phyloP scores from a whole-genome alignment of 2,329 filamentous ascomycete species.

The Lasiodiplodia theobromae region DNA sequence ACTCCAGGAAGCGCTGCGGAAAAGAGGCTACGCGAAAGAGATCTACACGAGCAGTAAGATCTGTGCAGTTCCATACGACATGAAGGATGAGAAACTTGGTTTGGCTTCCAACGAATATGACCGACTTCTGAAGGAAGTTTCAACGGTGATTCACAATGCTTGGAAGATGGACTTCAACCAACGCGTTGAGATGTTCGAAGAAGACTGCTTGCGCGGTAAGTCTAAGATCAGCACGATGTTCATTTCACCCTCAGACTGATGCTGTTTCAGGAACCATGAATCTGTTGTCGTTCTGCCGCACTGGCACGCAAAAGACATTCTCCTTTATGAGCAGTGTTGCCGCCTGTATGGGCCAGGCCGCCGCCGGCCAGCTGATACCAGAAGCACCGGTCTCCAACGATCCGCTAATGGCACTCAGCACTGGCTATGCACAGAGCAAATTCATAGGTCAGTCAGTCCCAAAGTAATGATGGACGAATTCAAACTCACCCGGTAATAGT shows the following conservation, averaged over 20 bases:
- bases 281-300: constrained; percentile 38
- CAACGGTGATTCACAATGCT: constrained; percentile 39
- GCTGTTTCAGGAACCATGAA: constrained; percentile 37
- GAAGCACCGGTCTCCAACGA: constrained; percentile 27
- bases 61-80: constrained; percentile 10
- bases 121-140: constrained; percentile 35
- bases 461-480: neutral
- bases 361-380: neutral
- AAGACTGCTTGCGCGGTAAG: constrained; percentile 37
- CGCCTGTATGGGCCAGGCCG: constrained; percentile 28
- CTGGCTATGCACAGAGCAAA: constrained; percentile 32
- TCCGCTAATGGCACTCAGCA: constrained; percentile 27
- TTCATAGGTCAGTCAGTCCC: constrained; percentile 27
- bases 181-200: constrained; percentile 40
- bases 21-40: constrained; percentile 28
- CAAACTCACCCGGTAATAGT: neutral
- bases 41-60: constrained; percentile 33
- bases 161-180: constrained; percentile 44
- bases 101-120: constrained; percentile 25
- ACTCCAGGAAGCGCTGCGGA: constrained; percentile 35
- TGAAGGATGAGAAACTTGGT: constrained; percentile 20
- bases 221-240: too few species aligned
- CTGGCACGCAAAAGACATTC: constrained; percentile 34
- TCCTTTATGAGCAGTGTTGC: constrained; percentile 32
- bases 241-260: neutral